These are phyloP conservation scores for Lophiostoma macrostomum DNA, from an alignment of 495 filamentous ascomycete genomes.

Conservation along the genomic window DNA sequence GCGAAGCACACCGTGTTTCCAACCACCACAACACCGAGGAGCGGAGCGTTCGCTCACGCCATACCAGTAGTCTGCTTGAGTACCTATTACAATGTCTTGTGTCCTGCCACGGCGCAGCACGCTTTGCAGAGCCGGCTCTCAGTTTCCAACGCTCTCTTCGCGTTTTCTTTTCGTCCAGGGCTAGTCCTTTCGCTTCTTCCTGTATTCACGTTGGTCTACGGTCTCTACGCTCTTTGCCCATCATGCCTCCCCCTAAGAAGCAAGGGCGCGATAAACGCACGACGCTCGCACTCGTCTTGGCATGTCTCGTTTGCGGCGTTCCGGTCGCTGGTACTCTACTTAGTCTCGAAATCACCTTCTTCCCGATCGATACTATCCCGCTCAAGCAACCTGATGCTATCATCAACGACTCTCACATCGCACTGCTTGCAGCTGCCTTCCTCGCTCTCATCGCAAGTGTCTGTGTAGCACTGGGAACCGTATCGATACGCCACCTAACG, in stretches of 20 bases:
- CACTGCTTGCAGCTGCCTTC: constrained; percentile 4
- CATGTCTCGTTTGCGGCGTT: constrained; percentile 4
- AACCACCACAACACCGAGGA: not conserved
- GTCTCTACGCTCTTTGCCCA: not conserved
- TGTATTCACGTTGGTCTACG: not conserved
- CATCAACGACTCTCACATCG: not conserved
- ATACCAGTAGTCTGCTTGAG: not conserved
- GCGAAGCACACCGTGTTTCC: not conserved
- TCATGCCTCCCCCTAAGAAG: not conserved
- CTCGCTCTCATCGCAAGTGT: not conserved
- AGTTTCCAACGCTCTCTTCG: not conserved
- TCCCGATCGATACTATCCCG: not conserved
- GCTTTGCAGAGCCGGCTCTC: constrained; percentile 7
- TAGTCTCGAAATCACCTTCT: not conserved
- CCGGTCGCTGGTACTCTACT: constrained; percentile 1
- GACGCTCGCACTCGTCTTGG: not conserved
- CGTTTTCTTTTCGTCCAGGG: not conserved
- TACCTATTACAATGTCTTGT: no score
- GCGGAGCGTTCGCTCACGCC: no score
- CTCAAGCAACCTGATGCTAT: not conserved
- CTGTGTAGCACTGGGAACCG: constrained; percentile 2
- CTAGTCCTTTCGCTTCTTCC: not conserved
- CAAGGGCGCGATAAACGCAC: not conserved
- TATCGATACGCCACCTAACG: not conserved
- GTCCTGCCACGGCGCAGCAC: not conserved